Evolutionary conservation across 75 land plant genomes (phyloP), one percentile per base, ranked within the genome.

Genomic region (Isoetes taiwanensis): DNA sequence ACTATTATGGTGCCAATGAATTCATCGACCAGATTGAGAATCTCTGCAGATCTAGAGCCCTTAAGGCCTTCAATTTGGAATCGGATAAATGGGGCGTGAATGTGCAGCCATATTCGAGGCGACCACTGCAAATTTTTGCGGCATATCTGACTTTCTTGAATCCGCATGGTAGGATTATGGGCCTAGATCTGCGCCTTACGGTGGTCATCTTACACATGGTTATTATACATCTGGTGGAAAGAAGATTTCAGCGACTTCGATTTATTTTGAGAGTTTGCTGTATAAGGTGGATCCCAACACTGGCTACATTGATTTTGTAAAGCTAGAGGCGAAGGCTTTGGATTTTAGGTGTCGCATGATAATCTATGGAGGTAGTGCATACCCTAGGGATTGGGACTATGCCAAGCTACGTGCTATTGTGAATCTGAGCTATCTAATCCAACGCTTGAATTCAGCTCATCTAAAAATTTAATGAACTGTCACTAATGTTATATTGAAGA

Each of bases 311-410:
- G 87, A 85, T 32, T 85, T 79, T 41, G 90, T 68, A 0, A 73
- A 66, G 71, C 55, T 85, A 58, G 90, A 85, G 83, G 87, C 78
- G 87, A 85, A 82, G 73, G 90, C 90, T 17, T 0, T 85, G 75
- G 87, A 82, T 59, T 85, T 79, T 67, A 66, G 90, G 46, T 86
- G 86, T 4, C 78, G 72, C 70, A 41, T 85, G 46, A 85, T 85
- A 42, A 85, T 85, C 43, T 85, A 82, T 41, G 85, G 89, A 28
- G 85, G 89, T 0, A 84, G 90, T 43, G 90, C 90, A 5, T 85
- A 85, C 57, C 90, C 90, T 11, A 76, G 86, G 56, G 90, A 83
- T 40, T 85, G 90, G 90, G 90, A 85, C 54, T 85, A 83, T 52
- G 72, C 59, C 34, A 76, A 63, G 73, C 68, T 85, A 34, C 60